Evolutionary conservation across 805 yeast genomes (phyloP).

Genomic region (Saccharomyces eubayanus): DNA sequence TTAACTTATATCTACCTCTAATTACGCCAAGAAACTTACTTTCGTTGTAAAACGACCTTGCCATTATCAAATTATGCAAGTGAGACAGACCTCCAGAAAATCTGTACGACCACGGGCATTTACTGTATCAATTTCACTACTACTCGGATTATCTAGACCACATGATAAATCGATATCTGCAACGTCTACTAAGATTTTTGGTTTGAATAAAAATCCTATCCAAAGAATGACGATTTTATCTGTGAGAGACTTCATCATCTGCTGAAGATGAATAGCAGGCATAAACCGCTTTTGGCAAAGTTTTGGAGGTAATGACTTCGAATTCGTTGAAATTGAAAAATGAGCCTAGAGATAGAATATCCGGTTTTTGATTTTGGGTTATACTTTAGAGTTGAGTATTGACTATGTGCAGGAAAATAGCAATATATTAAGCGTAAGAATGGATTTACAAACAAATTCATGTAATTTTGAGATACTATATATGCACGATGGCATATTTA

Average conservation of each 20-base stretch:
- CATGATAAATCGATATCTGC: slow-evolving; percentile 33
- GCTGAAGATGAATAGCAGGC: slow-evolving; percentile 42
- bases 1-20: too few species aligned
- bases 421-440: too few species aligned
- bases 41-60: too few species aligned
- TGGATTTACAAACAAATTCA: too few species aligned
- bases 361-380: too few species aligned
- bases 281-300: slow-evolving; percentile 32
- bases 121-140: slow-evolving; percentile 35
- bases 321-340: slow-evolving; percentile 35
- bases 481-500: background rate
- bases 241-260: slow-evolving; percentile 40
- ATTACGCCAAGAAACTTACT: too few species aligned
- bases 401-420: too few species aligned
- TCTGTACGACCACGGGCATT: slow-evolving; percentile 30
- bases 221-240: slow-evolving; percentile 38
- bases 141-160: slow-evolving; percentile 37
- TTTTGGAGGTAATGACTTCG: slow-evolving; percentile 34
- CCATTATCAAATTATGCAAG: too few species aligned
- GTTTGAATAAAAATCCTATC: slow-evolving; percentile 38
- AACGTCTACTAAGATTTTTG: slow-evolving; percentile 35
- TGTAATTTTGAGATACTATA: background rate
- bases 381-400: too few species aligned
- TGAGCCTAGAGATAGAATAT: slow-evolving; percentile 29
- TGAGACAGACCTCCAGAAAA: too few species aligned